A percentile compares a stretch with the other conserved stretches of the same genome.
phyloP scores from a whole-genome alignment of 2,329 filamentous ascomycete genomes.

The Dactylellina cionopaga region DNA sequence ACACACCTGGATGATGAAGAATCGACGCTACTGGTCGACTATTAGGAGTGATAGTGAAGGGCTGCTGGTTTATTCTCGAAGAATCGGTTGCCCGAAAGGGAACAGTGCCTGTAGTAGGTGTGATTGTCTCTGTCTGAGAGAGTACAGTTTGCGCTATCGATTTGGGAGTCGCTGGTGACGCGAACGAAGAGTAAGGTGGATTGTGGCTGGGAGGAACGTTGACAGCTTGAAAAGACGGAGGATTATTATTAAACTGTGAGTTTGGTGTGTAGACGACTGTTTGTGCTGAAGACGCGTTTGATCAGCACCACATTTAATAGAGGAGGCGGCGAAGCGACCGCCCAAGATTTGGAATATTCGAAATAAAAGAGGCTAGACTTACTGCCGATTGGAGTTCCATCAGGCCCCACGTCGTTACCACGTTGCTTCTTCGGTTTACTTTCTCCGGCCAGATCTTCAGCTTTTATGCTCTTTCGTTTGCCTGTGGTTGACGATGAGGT shows the following conservation, averaged over 20 bases:
- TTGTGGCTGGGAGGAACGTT: constrained; percentile 37
- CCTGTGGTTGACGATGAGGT: constrained; percentile 27
- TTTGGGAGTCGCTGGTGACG: constrained; percentile 40
- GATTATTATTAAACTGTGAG: constrained; percentile 36
- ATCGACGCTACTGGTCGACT: constrained; percentile 39
- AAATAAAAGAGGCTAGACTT: constrained; percentile 11
- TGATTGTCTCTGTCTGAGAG: constrained; percentile 39
- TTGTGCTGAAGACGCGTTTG: constrained; percentile 35
- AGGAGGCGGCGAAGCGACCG: no score
- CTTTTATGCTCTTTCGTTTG: constrained; percentile 47
- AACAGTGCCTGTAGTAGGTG: constrained; percentile 38
- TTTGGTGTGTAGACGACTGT: constrained; percentile 44
- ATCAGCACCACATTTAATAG: constrained; percentile 9
- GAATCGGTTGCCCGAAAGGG: constrained; percentile 47
- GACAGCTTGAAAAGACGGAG: constrained; percentile 46
- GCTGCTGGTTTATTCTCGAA: constrained; percentile 50
- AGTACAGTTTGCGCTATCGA: constrained; percentile 43
- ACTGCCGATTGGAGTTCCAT: constrained; percentile 43
- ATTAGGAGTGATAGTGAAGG: constrained; percentile 34
- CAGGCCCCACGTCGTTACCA: constrained; percentile 18
- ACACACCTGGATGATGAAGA: constrained; percentile 51
- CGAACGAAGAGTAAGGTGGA: constrained; percentile 28
- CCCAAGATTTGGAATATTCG: no score
- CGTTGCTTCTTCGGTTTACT: constrained; percentile 46
- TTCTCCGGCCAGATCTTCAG: constrained; percentile 32